Conservation (phyloP, 2,329 filamentous ascomycete species). For the Dactylella cylindrospora region DNA sequence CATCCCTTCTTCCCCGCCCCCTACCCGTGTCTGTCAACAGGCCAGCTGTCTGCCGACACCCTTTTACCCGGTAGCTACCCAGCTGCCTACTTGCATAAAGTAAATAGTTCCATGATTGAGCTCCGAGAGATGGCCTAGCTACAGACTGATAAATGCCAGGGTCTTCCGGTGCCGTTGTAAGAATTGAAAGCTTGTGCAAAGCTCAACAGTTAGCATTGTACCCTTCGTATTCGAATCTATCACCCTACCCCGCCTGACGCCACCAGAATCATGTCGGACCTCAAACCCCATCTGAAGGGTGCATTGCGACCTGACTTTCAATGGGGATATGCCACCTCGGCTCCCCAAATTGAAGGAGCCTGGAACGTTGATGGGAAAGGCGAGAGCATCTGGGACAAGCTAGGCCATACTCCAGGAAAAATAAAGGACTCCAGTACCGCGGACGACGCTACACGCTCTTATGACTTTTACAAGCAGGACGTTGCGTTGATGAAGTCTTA, state of each 20-base stretch:
- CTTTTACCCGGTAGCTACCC: no score
- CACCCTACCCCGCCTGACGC: background rate
- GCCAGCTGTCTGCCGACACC: no score
- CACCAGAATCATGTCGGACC: conserved; percentile 21
- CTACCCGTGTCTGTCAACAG: no score
- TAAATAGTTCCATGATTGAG: no score
- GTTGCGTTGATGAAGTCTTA: conserved; percentile 63
- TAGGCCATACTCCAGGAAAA: conserved; percentile 53
- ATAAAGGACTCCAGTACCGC: conserved; percentile 53
- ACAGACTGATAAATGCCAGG: no score
- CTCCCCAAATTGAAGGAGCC: conserved; percentile 55
- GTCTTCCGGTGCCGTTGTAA: no score
- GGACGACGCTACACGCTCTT: conserved; percentile 53
- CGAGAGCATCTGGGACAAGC: conserved; percentile 54
- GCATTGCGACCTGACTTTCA: conserved; percentile 52
- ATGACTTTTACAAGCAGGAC: conserved; percentile 57
- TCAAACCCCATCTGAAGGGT: conserved; percentile 45
- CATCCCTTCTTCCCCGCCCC: no score
- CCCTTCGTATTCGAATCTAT: no score
- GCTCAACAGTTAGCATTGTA: no score
- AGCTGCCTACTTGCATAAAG: no score
- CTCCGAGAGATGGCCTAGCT: no score
- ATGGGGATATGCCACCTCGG: conserved; percentile 55
- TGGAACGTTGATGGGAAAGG: conserved; percentile 55
- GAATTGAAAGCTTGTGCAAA: no score